Evolutionary conservation across 164 flowering plant species (phyloP), one percentile per base, ranked within the genome.

Genomic region (Vitis riparia): DNA sequence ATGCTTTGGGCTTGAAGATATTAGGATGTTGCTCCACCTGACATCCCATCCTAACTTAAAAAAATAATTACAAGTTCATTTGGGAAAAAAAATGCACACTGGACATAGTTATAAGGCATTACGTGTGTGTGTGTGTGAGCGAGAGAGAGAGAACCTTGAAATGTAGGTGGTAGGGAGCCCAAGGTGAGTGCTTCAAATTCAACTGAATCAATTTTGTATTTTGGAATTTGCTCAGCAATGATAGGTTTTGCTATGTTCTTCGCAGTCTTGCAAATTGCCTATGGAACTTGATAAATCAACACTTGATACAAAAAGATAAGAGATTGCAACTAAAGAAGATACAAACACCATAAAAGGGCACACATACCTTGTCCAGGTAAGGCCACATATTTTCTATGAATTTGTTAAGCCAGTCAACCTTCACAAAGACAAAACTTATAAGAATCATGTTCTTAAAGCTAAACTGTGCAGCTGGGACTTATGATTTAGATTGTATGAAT

Each of bases 321-420:
- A 58, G 5, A 51, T 10, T 49, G 9, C 5, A 47, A 59, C 3
- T 59, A 30, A 30, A 52, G 30, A 14, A 67, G 16, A 16, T 51
- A 23, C 47, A 53, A 64, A 58, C 19, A 49, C 17, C 3, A 5
- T 3, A 27, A 50, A 27, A 65, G 7, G 16, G 56, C 49, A 65
- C 17, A 63, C 71, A 63, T 83, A 93, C 99, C 97, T 84, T 92
- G 82, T 96, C 95, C 66, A 96, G 81, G 71, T 89, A 93, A 76
- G 99, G 99, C 99, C 99, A 95, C 96, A 95, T 91, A 47, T 13
- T 30, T 44, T 72, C 87, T 44, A 95, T 76, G 52, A 95, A 89
- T 74, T 81, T 89, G 87, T 91, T 95, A 17, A 95, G 86, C 99
- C 99, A 96, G 74, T 96, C 99, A 83, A 96, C 71, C 99, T 95